Base-by-base conservation (phyloP, 106 monocot genomes). In the Dendrobium huoshanense region DNA sequence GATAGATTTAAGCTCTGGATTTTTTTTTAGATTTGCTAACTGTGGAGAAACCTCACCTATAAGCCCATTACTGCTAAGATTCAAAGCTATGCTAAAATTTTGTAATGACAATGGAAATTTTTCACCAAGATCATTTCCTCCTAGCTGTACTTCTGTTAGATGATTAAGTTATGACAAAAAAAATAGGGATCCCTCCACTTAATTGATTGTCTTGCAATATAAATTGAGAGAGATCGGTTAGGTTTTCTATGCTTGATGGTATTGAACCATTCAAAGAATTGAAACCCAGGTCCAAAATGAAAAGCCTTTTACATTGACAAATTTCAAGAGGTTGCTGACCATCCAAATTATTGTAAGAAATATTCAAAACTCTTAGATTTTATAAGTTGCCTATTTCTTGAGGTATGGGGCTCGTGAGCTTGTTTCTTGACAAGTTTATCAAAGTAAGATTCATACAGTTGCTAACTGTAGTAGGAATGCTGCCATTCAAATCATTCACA, bases 21-120 rank as follows among this genome's bases (percentile, higher is more conserved):
- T 64, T 20, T 82, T 31, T 4, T 79, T 77, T 78, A 94, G 45
- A 81, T 80, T 88, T 8, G 79, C 80, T 1, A 98, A 40, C 19
- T 81, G 55, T 33, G 33, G 10, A 8, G 92, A 85, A 48, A 92
- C 58, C 27, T 83, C 37, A 44, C 94, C 97, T 7, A 48, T 72
- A n/a, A 98, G 83, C n/a, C 78, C 82, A 29, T 98, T 95, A 61
- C 79, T 58, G 51, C 97, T 91, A 25, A 98, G 86, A 61, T 98
- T 90, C 54, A 98, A 78, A 78, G 82, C 67, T 58, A 87, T 77
- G 7, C 79, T 33, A 40, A 91, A 74, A 68, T 68, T 93, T 24
- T 61, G 59, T 8, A 93, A 55, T 8, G 92, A 95, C 43, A 75
- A 55, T 79, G 97, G 97, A 25, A 94, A 88, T 37, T 65, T 75